Conservation (phyloP, 148 eudicot genomes). For the Chenopodium berlandieri region DNA sequence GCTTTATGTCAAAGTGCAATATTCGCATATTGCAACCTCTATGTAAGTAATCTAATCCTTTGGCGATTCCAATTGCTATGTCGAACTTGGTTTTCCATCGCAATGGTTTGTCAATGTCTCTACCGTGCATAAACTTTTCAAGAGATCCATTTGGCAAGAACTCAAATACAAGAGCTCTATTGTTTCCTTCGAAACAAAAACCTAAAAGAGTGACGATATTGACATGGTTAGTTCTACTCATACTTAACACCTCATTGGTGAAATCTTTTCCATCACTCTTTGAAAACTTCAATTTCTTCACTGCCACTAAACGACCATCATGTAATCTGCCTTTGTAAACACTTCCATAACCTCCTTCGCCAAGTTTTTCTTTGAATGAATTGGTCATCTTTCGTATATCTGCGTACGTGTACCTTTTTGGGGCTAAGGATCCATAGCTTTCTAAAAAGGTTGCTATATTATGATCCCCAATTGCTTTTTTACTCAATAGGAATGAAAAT, state of each 20-base stretch:
- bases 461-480: background rate
- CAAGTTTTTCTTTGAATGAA: constrained; percentile 57
- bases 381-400: constrained; percentile 65
- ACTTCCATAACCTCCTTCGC: constrained; percentile 76
- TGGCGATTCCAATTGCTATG: constrained; percentile 17
- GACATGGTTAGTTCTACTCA: constrained; percentile 55
- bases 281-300: constrained; percentile 42
- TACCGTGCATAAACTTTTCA: background rate
- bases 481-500: background rate
- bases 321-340: constrained; percentile 63
- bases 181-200: constrained; percentile 55
- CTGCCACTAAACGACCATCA: constrained; percentile 72
- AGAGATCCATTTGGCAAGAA: constrained; percentile 37
- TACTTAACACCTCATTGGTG: constrained; percentile 63
- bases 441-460: background rate
- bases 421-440: background rate
- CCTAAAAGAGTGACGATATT: constrained; percentile 59
- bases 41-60: constrained; percentile 19
- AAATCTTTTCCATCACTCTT: constrained; percentile 15
- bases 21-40: constrained; percentile 18
- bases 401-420: constrained; percentile 33
- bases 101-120: background rate
- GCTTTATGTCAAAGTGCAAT: constrained; percentile 23
- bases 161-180: constrained; percentile 63
- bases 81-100: constrained; percentile 1